phyloP scores from a whole-genome alignment of 441 rosid species.

The Euphorbia corollata region DNA sequence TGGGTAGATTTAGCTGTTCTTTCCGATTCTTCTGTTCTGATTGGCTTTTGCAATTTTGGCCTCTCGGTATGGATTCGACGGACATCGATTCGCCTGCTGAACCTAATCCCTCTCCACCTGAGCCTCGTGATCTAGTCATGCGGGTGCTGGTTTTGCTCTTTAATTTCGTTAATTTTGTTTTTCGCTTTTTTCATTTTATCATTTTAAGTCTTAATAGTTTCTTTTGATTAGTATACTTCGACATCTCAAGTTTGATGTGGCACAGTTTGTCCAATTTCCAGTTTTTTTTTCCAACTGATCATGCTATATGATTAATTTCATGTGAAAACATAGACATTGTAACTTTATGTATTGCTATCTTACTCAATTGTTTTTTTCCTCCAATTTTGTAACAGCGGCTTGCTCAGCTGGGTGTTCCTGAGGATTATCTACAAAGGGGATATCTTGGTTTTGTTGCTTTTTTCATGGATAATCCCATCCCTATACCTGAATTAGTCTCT shows the following conservation, averaged over 20 bases:
- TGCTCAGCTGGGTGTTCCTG: constrained; percentile 50
- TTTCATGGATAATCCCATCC: constrained; percentile 32
- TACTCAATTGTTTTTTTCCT: background rate
- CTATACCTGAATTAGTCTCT: constrained; percentile 44
- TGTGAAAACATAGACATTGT: background rate
- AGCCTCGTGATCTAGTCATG: constrained; percentile 42
- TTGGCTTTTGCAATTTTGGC: constrained; percentile 35
- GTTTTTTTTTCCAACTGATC: background rate
- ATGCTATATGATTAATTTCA: background rate
- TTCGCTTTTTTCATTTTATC: background rate
- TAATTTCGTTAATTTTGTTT: background rate
- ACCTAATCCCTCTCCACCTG: constrained; percentile 20
- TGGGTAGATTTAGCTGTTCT: constrained; percentile 36
- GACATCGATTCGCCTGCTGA: constrained; percentile 48
- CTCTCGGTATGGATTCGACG: constrained; percentile 37
- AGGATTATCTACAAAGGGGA: constrained; percentile 35
- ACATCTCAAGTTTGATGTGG: background rate
- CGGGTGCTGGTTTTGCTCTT: constrained; percentile 22
- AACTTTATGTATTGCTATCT: background rate
- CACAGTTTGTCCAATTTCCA: background rate
- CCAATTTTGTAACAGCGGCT: constrained; percentile 49
- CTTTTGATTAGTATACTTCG: background rate
- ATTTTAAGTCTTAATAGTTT: background rate
- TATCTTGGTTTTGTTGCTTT: constrained; percentile 50
- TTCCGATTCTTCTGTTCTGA: constrained; percentile 38